Base-by-base conservation (phyloP, 1,139 yeast genomes). In the Taiozyma sp. region DNA sequence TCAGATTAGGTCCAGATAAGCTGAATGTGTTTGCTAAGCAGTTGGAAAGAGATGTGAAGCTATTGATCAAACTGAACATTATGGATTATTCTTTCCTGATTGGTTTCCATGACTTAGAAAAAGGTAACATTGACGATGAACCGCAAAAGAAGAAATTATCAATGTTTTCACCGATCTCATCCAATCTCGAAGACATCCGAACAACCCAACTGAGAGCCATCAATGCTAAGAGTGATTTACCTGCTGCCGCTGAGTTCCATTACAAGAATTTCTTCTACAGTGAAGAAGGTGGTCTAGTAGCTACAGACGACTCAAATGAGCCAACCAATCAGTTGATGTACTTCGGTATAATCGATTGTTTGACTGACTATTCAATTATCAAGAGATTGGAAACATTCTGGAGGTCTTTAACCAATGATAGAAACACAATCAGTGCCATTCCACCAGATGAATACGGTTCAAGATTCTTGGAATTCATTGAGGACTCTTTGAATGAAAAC, bases 1-100 rank as follows among this genome's bases (percentile, higher is more conserved):
- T 93, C 35, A 71, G 78, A 47, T 79, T 93, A 61, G 96, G 97
- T 0, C 91, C 95, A 0, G 63, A 69, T 8, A 88, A 87, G 62
- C 72, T 78, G 44, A 69, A 73, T 47, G 68, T 74, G 34, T 82
- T 93, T 56, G 68, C 88, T 42, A 69, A 74, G 16, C 99, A 95
- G 67, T 70, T 95, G 50, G 81, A 77, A 48, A 73, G 76, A 39
- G 99, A 95, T 65, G 95, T 90, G 16, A 69, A 73, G 49, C 75
- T 95, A 42, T 73, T 95, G 45, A 77, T 88, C 57, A 75, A 77
- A 51, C 72, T 88, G 56, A 89, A 89, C 60, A 91, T 88, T 37
- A 95, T 95, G 99, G 99, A 95, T 67, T 95, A 95, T 68, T 89
- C 97, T 0, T 74, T 95, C 54, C 71, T 95, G 46, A 71, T 95